These are phyloP conservation scores for Cinnamomum chago DNA, from an alignment of 164 flowering plant species.

Conservation along the genomic window DNA sequence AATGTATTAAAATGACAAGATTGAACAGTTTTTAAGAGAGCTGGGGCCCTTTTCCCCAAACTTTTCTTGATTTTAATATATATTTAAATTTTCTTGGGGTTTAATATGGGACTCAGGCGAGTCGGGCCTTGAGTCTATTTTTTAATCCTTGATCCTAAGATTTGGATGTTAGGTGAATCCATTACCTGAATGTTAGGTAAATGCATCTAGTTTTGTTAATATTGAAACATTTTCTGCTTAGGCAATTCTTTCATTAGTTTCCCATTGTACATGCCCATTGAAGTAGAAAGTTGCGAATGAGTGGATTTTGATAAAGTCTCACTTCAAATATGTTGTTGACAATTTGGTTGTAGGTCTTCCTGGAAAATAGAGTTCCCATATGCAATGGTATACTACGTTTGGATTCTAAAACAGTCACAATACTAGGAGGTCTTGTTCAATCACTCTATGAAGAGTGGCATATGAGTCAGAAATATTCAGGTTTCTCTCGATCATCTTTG, in stretches of 20 bases:
- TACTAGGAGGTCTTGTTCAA: conserved; percentile 79
- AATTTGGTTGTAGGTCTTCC: conserved; percentile 45
- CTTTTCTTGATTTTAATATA: too few species aligned
- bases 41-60: too few species aligned
- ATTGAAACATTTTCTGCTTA: background rate
- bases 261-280: background rate
- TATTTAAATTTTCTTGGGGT: too few species aligned
- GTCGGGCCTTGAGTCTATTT: too few species aligned
- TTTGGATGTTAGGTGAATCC: background rate
- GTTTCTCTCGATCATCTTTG: conserved; percentile 55
- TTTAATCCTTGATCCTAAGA: too few species aligned
- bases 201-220: background rate
- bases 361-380: conserved; percentile 57
- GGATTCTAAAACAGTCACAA: conserved; percentile 44
- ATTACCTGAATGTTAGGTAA: too few species aligned
- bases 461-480: conserved; percentile 73
- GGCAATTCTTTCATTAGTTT: background rate
- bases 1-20: too few species aligned
- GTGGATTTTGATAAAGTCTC: background rate
- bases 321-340: conserved; percentile 2
- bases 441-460: conserved; percentile 91
- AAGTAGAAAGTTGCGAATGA: background rate
- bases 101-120: too few species aligned
- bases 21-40: too few species aligned
- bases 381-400: conserved; percentile 68